Evolutionary conservation across 192 early-diverging fungal genomes (phyloP).

Genomic region (Entomortierella beljakovae): DNA sequence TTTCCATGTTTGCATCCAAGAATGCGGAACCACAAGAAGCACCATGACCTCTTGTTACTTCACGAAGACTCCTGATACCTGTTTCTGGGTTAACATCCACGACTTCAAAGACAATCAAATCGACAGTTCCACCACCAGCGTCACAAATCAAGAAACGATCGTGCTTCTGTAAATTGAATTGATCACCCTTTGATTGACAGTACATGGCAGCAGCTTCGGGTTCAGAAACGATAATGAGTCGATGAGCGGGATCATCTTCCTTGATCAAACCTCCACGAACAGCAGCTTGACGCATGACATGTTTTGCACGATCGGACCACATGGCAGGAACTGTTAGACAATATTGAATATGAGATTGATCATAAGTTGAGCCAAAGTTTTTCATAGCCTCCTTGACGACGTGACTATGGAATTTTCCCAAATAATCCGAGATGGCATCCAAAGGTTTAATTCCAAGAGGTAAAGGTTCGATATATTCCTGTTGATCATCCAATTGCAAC

Average conservation of each 20-base stretch:
- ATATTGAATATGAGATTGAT: conserved; percentile 53
- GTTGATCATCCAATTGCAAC: conserved; percentile 54
- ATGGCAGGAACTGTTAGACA: conserved; percentile 67
- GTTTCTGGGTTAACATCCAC: conserved; percentile 48
- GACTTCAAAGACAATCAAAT: conserved; percentile 61
- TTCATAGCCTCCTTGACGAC: conserved; percentile 56
- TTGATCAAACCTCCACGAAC: conserved; percentile 61
- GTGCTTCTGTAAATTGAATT: conserved; percentile 54
- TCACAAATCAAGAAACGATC: conserved; percentile 56
- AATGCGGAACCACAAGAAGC: conserved; percentile 60
- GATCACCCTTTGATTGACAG: conserved; percentile 64
- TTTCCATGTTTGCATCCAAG: conserved; percentile 61
- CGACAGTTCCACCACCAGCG: conserved; percentile 57
- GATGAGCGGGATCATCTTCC: conserved; percentile 58
- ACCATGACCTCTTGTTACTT: conserved; percentile 61
- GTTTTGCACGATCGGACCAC: conserved; percentile 67
- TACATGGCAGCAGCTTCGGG: conserved; percentile 70
- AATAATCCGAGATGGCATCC: conserved; percentile 56
- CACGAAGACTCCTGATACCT: conserved; percentile 59
- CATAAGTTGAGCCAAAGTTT: conserved; percentile 58
- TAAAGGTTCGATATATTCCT: conserved; percentile 56
- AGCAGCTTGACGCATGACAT: conserved; percentile 64
- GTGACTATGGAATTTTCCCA: conserved; percentile 54
- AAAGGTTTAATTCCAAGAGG: conserved; percentile 52
- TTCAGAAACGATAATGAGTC: conserved; percentile 62